phyloP scores from a whole-genome alignment of 441 rosid species.

The Brassica hybrid region DNA sequence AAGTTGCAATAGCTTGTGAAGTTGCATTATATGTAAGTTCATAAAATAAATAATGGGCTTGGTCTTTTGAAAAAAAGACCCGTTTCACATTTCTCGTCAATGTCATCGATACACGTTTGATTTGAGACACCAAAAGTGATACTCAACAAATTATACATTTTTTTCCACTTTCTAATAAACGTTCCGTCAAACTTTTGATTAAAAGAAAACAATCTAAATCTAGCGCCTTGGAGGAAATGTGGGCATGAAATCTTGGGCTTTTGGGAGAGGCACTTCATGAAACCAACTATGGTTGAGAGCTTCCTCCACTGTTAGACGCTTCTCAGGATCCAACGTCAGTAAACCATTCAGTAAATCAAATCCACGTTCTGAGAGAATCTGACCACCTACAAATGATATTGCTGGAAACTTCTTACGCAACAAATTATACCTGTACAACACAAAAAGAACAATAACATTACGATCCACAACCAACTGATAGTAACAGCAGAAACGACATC shows the following conservation, averaged over 20 bases:
- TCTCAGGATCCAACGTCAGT: constrained; percentile 73
- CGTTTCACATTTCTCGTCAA: too few relatives aligned
- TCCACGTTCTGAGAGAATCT: constrained; percentile 74
- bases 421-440: constrained; percentile 54
- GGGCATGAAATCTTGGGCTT: constrained; percentile 73
- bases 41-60: too few relatives aligned
- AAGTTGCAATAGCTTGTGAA: too few relatives aligned
- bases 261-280: constrained; percentile 71
- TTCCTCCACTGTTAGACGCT: constrained; percentile 75
- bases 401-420: constrained; percentile 80
- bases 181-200: too few relatives aligned
- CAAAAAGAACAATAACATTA: constrained; percentile 16
- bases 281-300: constrained; percentile 87
- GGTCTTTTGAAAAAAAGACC: too few relatives aligned
- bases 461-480: background rate
- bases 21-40: too few relatives aligned
- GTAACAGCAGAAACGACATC: background rate
- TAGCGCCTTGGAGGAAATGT: constrained; percentile 64
- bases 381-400: constrained; percentile 65
- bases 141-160: too few relatives aligned
- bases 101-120: too few relatives aligned
- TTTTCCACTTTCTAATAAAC: too few relatives aligned
- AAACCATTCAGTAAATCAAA: constrained; percentile 72
- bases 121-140: too few relatives aligned
- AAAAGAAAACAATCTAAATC: too few relatives aligned